Evolutionary conservation across 495 filamentous ascomycete species (phyloP).

Genomic region (Chaetomium fimeti): DNA sequence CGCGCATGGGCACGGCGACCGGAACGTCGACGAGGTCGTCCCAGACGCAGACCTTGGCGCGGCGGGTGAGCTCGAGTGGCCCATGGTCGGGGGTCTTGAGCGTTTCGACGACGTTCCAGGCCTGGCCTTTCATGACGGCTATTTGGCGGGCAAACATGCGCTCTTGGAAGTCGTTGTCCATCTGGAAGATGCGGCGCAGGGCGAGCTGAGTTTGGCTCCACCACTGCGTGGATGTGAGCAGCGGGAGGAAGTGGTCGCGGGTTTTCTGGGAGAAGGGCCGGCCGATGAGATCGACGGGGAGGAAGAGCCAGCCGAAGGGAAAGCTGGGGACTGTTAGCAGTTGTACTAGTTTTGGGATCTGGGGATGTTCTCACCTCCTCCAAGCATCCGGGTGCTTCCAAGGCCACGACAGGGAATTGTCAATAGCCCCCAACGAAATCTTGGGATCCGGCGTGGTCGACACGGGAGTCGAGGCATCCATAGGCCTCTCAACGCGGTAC

Average conservation of each 20-base stretch:
- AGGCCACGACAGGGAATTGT: slow-evolving; percentile 97
- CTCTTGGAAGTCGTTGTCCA: slow-evolving; percentile 95
- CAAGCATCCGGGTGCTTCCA: slow-evolving; percentile 98
- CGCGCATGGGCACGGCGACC: slow-evolving; percentile 83
- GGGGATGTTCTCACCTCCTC: slow-evolving; percentile 46
- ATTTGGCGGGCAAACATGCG: slow-evolving; percentile 97
- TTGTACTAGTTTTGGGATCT: background rate
- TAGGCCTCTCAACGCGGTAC: slow-evolving; percentile 76
- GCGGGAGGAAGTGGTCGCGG: slow-evolving; percentile 85
- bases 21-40: slow-evolving; percentile 96
- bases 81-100: slow-evolving; percentile 89
- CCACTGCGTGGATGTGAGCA: slow-evolving; percentile 91
- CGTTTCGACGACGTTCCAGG: slow-evolving; percentile 98
- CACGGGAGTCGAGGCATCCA: slow-evolving; percentile 70
- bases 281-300: slow-evolving; percentile 93
- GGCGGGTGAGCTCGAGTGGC: slow-evolving; percentile 85
- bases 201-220: slow-evolving; percentile 92
- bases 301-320: slow-evolving; percentile 97
- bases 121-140: slow-evolving; percentile 98
- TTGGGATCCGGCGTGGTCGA: slow-evolving; percentile 57
- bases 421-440: slow-evolving; percentile 86
- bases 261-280: slow-evolving; percentile 93
- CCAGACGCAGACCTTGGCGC: slow-evolving; percentile 93
- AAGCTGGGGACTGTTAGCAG: slow-evolving; percentile 57
- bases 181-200: slow-evolving; percentile 77